Evolutionary conservation across 768 basidiomycete species (phyloP).

Genomic region (Rhizopogon rudus): DNA sequence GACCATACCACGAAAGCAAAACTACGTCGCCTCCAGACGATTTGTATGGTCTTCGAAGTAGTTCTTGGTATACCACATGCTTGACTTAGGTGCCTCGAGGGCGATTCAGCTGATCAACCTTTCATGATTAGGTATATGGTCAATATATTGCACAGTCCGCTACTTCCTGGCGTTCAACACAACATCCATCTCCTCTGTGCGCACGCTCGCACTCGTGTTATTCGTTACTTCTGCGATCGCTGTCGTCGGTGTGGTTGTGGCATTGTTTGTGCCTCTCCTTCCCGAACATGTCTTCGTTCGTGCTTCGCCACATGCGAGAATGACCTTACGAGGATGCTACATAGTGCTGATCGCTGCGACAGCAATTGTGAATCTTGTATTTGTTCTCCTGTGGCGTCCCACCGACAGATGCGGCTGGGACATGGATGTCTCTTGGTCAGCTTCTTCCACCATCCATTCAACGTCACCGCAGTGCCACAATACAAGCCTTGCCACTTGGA

Average conservation of each 20-base stretch:
- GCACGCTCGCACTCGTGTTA: conserved; percentile 29
- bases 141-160: conserved; percentile 55
- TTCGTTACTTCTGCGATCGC: conserved; percentile 18
- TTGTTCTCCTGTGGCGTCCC: conserved; percentile 51
- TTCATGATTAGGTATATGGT: conserved; percentile 45
- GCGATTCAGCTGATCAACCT: neutral
- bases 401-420: conserved; percentile 55
- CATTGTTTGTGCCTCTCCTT: conserved; percentile 35
- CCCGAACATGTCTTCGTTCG: conserved; percentile 15
- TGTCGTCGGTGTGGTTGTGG: conserved; percentile 26
- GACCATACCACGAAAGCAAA: conserved; percentile 24
- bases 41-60: conserved; percentile 23
- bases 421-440: conserved; percentile 64
- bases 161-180: conserved; percentile 60
- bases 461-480: conserved; percentile 11
- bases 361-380: conserved; percentile 48
- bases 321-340: conserved; percentile 35
- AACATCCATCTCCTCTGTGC: conserved; percentile 35
- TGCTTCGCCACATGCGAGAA: conserved; percentile 10
- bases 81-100: neutral
- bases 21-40: conserved; percentile 29
- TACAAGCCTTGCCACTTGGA: conserved; percentile 45
- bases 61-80: conserved; percentile 30
- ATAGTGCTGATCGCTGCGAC: conserved; percentile 46
- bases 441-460: conserved; percentile 23